These are phyloP conservation scores for Phaseolus coccineus DNA, from an alignment of 331 rosid species.

Conservation along the genomic window DNA sequence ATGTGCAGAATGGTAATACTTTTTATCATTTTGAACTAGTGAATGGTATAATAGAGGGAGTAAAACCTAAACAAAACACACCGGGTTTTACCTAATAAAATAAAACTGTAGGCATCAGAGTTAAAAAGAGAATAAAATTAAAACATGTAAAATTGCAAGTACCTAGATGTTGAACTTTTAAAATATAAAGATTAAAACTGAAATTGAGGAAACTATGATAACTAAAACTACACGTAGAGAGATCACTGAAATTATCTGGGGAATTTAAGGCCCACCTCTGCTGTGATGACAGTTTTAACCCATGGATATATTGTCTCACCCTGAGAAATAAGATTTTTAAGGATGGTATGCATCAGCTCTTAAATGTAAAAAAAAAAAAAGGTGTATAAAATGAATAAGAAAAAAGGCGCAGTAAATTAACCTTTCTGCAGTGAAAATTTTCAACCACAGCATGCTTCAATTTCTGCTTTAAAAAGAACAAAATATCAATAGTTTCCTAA, in stretches of 20 bases:
- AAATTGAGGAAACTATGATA: background rate
- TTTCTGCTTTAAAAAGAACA: constrained; percentile 57
- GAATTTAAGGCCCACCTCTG: constrained; percentile 57
- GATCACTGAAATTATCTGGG: background rate
- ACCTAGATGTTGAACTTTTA: background rate
- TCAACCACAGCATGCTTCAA: constrained; percentile 75
- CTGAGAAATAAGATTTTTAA: constrained; percentile 46
- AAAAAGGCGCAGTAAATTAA: constrained; percentile 37
- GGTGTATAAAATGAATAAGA: background rate
- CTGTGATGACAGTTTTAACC: constrained; percentile 62
- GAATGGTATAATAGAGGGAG: background rate
- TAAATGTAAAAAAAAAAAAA: constrained; percentile 24
- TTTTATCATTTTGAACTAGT: background rate
- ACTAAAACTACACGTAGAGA: background rate
- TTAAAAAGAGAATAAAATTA: background rate
- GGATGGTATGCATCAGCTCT: constrained; percentile 13
- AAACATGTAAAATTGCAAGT: background rate
- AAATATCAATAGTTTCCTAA: constrained; percentile 22
- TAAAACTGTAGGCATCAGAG: background rate
- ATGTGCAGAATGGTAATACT: background rate
- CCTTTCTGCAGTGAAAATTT: constrained; percentile 77
- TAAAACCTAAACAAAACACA: background rate
- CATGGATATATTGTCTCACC: constrained; percentile 72
- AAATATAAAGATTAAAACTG: background rate
- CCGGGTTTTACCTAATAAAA: background rate